Conservation (phyloP, 768 basidiomycete species). For the Panaeolus cyanescens region DNA sequence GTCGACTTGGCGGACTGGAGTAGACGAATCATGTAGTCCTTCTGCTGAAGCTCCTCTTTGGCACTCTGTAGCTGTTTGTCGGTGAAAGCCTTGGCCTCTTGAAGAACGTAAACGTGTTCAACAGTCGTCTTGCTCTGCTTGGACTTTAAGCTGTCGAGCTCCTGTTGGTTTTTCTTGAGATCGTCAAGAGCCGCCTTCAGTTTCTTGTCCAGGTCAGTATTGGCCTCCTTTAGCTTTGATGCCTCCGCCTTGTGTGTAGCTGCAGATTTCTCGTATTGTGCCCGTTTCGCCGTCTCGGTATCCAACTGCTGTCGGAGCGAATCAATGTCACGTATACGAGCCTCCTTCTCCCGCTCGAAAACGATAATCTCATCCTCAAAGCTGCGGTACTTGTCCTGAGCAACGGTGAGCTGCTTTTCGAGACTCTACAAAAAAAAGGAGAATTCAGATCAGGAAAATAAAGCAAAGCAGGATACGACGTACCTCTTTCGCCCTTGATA, state of each 20-base stretch:
- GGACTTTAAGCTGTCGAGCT: constrained; percentile 82
- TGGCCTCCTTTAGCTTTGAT: constrained; percentile 64
- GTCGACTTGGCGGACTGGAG: constrained; percentile 80
- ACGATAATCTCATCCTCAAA: constrained; percentile 89
- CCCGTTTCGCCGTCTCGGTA: constrained; percentile 68
- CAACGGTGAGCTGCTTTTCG: constrained; percentile 73
- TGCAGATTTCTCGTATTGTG: constrained; percentile 69
- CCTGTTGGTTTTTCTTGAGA: constrained; percentile 80
- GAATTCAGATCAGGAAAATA: background rate
- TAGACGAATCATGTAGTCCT: constrained; percentile 78
- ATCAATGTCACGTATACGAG: constrained; percentile 74
- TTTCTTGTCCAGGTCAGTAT: constrained; percentile 74
- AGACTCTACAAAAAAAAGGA: constrained; percentile 49
- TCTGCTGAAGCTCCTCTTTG: constrained; percentile 73
- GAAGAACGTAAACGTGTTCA: constrained; percentile 94
- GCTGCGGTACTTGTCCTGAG: constrained; percentile 77
- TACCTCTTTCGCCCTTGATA: constrained; percentile 75
- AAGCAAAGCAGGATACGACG: constrained; percentile 14
- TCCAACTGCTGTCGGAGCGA: constrained; percentile 72
- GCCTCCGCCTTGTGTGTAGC: constrained; percentile 72
- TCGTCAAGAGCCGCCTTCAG: constrained; percentile 81
- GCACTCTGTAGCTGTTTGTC: constrained; percentile 88
- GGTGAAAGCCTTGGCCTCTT: constrained; percentile 93
- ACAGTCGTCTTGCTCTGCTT: constrained; percentile 98
- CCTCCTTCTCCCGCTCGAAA: constrained; percentile 79